Evolutionary conservation across 768 basidiomycete species (phyloP), one percentile per base, ranked within the genome.

Genomic region (Leccinum rimulosum): DNA sequence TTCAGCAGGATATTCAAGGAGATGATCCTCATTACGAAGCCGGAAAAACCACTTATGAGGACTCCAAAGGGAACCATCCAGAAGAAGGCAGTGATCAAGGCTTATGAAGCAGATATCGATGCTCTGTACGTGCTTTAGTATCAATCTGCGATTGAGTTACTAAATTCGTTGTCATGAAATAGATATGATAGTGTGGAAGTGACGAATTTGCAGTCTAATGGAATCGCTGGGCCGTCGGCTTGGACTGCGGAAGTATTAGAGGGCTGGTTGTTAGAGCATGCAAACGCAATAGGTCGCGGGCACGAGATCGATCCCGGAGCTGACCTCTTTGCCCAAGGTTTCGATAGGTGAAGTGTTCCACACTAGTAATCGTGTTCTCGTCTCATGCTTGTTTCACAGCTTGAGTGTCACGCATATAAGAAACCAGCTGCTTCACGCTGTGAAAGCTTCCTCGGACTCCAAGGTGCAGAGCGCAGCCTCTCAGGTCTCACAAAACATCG

Each of bases 1-100:
- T 77, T 75, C 57, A 77, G 76, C 56, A 68, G 74, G n/a, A 71
- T 80, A 22, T 80, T 77, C 72, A 79, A 79, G 64, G 77, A 82
- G 62, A 80, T 82, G 80, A 80, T 83, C 49, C 35, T 82, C 10
- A 61, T 82, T n/a, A 67, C 79, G 1, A 62, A 66, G 0, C 62
- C 75, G 30, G 69, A 64, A 0, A 78, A 78, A 59, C 81, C 80
- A 0, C 62, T 83, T 6, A 66, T 70, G 15, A 71, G 76, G 43
- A 71, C 79, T 2, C 73, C 67, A 0, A 72, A 72, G 45, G 71
- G 67, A 25, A 69, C 64, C 3, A 58, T 66, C 14, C 64, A 61
- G 36, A 58, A 62, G 28, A 61, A 70, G 33, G 57, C 48, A 0
- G 57, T 59, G 0, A 12, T 70, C 10, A 62, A 66, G 5, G 57